These are phyloP conservation scores for Wickerhamiella slavikovae DNA, from an alignment of 805 yeast genomes.

Conservation along the genomic window DNA sequence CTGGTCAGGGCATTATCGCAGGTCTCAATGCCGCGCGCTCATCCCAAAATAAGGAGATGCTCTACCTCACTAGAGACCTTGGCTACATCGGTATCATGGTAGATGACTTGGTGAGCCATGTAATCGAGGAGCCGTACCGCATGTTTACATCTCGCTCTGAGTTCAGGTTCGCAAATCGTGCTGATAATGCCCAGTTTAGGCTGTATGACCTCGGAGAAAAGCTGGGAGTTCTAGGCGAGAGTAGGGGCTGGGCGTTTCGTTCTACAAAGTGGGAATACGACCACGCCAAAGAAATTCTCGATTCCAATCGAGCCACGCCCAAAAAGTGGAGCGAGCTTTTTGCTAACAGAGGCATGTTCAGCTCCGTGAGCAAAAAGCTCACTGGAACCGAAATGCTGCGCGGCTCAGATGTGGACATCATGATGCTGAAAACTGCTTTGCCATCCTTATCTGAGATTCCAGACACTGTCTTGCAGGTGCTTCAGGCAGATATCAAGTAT, in stretches of 20 bases:
- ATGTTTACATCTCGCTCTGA: conserved; percentile 97
- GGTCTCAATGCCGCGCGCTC: conserved; percentile 84
- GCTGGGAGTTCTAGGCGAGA: conserved; percentile 44
- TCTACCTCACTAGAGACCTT: conserved; percentile 50
- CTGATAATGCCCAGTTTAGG: conserved; percentile 85
- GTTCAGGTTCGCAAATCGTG: conserved; percentile 70
- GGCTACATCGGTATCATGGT: conserved; percentile 85
- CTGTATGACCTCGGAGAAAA: conserved; percentile 48
- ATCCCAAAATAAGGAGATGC: conserved; percentile 20
- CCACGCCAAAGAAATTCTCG: conserved; percentile 26
- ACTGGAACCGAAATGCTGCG: conserved; percentile 11
- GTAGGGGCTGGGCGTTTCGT: conserved; percentile 30
- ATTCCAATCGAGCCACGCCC: conserved; percentile 28
- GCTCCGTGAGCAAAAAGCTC: conserved; percentile 32
- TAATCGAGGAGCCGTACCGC: conserved; percentile 90
- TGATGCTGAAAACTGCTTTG: conserved; percentile 19
- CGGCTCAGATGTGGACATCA: conserved; percentile 50
- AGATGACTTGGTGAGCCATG: conserved; percentile 86
- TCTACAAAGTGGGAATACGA: conserved; percentile 27
- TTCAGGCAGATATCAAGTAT: conserved; percentile 66
- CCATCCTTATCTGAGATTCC: conserved; percentile 20
- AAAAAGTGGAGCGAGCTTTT: conserved; percentile 39
- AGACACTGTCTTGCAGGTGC: conserved; percentile 33
- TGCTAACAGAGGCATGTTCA: conserved; percentile 18
- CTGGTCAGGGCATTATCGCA: conserved; percentile 88